These are phyloP conservation scores for Mortierella sp. DNA, from an alignment of 371 early-diverging fungal genomes.

Conservation along the genomic window DNA sequence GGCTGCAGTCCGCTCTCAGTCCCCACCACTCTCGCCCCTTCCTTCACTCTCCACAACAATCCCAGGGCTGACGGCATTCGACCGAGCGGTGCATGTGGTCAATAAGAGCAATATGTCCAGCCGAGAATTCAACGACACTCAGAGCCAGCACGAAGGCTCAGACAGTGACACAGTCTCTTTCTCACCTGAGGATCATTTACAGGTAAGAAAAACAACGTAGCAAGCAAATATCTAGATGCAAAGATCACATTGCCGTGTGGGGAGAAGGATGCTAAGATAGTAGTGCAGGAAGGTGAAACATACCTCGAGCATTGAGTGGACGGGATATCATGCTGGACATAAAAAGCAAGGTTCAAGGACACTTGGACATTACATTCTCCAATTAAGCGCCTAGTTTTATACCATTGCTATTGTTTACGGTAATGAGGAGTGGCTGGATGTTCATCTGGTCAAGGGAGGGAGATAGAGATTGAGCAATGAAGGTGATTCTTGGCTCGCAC, in stretches of 20 bases:
- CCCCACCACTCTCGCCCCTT: slow-evolving; percentile 28
- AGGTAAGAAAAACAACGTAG: slow-evolving; percentile 12
- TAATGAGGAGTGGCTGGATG: too few species aligned
- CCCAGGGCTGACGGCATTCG: slow-evolving; percentile 42
- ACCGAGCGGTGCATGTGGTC: slow-evolving; percentile 46
- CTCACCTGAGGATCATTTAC: slow-evolving; percentile 37
- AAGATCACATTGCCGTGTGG: too few species aligned
- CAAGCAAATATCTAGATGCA: too few species aligned
- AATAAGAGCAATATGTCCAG: slow-evolving; percentile 36
- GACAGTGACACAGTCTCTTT: slow-evolving; percentile 26
- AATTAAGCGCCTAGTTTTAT: neutral
- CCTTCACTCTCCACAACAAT: slow-evolving; percentile 33
- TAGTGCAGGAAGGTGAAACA: too few species aligned
- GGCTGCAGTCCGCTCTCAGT: slow-evolving; percentile 38
- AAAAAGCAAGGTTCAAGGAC: too few species aligned
- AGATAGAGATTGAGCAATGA: too few species aligned
- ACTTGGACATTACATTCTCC: too few species aligned
- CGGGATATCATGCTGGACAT: too few species aligned
- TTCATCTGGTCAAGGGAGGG: too few species aligned
- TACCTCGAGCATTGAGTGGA: too few species aligned
- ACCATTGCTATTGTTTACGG: neutral
- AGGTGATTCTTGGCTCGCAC: too few species aligned
- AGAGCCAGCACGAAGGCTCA: neutral
- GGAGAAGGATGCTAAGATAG: too few species aligned
- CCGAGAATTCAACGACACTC: slow-evolving; percentile 1